phyloP scores from a whole-genome alignment of 2,329 filamentous ascomycete genomes.

The Fusarium sp. region DNA sequence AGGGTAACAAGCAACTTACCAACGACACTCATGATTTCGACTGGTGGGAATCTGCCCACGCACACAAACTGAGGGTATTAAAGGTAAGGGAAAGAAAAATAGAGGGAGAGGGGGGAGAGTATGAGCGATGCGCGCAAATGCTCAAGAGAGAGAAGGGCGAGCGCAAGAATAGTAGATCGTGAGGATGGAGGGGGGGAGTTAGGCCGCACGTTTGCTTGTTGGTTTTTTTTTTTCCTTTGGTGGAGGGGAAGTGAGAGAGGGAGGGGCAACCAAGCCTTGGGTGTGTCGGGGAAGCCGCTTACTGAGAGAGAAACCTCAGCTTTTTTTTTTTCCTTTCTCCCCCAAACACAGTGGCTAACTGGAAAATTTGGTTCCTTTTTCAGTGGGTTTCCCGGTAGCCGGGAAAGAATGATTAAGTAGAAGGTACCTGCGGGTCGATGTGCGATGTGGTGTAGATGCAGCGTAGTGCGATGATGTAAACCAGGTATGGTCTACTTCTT shows the following conservation, averaged over 20 bases:
- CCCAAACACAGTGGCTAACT: background rate
- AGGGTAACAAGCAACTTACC: conserved; percentile 51
- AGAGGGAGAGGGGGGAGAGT: background rate
- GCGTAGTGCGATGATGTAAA: conserved; percentile 27
- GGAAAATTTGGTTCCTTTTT: conserved; percentile 30
- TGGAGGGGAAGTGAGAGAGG: conserved; percentile 14
- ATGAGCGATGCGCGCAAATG: conserved; percentile 31
- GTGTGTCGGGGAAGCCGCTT: conserved; percentile 20
- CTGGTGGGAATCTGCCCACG: conserved; percentile 37
- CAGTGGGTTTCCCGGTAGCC: conserved; percentile 18
- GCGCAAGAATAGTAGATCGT: conserved; percentile 32
- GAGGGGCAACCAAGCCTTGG: background rate
- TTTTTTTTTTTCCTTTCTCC: background rate
- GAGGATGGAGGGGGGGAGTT: conserved; percentile 33
- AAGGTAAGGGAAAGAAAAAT: conserved; percentile 20
- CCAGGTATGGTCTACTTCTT: conserved; percentile 25
- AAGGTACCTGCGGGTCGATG: conserved; percentile 28
- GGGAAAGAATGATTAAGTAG: conserved; percentile 7
- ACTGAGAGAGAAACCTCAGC: background rate
- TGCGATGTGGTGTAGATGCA: background rate
- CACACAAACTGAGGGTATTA: conserved; percentile 35
- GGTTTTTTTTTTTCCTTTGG: conserved; percentile 14
- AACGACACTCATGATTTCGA: conserved; percentile 65
- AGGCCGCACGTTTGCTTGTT: conserved; percentile 32
- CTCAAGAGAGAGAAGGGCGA: conserved; percentile 30